phyloP scores from a whole-genome alignment of 2,329 filamentous ascomycete species.

The Colletotrichum simmondsii region DNA sequence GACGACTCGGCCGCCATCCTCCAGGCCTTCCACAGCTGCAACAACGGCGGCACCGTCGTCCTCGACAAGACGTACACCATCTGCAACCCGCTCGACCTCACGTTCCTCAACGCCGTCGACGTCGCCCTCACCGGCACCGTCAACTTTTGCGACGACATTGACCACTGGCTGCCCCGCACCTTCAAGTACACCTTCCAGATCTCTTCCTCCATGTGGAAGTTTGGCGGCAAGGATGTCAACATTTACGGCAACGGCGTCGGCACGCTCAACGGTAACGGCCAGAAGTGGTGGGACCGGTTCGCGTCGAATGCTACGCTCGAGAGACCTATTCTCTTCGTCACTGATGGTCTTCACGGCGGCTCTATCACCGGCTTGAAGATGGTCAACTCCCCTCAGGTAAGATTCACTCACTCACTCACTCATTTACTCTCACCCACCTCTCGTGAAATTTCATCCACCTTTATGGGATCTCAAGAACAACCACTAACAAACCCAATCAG shows the following conservation, averaged over 20 bases:
- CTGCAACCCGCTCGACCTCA: slow-evolving; percentile 72
- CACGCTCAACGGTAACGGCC: slow-evolving; percentile 69
- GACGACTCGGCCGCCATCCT: slow-evolving; percentile 55
- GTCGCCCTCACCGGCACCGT: slow-evolving; percentile 66
- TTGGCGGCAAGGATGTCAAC: slow-evolving; percentile 58
- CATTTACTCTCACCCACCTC: not conserved
- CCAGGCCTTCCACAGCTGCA: slow-evolving; percentile 66
- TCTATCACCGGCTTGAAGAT: slow-evolving; percentile 70
- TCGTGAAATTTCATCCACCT: slow-evolving; percentile 11
- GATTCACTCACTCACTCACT: not conserved
- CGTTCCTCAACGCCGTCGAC: slow-evolving; percentile 72
- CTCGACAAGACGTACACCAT: slow-evolving; percentile 70
- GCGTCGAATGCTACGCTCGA: slow-evolving; percentile 65
- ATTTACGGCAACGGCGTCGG: slow-evolving; percentile 67
- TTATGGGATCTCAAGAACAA: not conserved
- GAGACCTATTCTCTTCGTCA: slow-evolving; percentile 67
- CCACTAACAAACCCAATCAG: slow-evolving; percentile 8
- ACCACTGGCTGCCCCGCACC: slow-evolving; percentile 74
- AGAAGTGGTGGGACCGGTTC: slow-evolving; percentile 73
- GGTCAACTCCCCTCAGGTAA: slow-evolving; percentile 61
- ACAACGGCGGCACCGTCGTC: slow-evolving; percentile 71
- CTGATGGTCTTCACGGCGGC: slow-evolving; percentile 66
- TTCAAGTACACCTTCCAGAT: slow-evolving; percentile 76
- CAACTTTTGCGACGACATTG: slow-evolving; percentile 73
- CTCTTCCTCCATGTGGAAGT: slow-evolving; percentile 55